Evolutionary conservation across 2,329 filamentous ascomycete genomes (phyloP), one percentile per base, ranked within the genome.

Genomic region (Dichotomopilus funicola): DNA sequence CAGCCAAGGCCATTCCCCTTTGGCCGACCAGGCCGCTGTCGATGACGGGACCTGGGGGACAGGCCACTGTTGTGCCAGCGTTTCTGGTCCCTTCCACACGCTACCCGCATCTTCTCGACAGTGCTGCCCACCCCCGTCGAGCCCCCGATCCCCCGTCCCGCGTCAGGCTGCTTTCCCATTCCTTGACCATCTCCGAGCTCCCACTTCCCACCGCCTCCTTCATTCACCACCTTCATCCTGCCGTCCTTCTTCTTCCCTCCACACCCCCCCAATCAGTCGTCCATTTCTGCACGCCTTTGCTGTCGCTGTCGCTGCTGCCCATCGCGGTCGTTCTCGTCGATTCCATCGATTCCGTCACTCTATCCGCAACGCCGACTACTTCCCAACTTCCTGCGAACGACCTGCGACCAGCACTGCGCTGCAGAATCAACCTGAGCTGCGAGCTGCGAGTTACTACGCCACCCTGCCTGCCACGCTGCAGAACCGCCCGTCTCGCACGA

Each of bases 71-170:
- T 51, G 52, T 57, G 42, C 19, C 50, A 54, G 55, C 59, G 59
- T 61, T 65, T 65, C 64, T 58, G 62, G 63, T 54, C 54, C 51
- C 59, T 65, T 65, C 64, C 61, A 64, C 56, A 51, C 52, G 42
- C 59, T 57, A 49, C 59, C 49, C 49, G 57, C 56, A 51, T 53
- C 61, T 64, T 63, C 63, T 54, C 53, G 19, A 36, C 53, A 54
- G 50, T 27, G 56, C 46, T 34, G 43, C 54, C 53, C 48, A 35
- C 55, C 44, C 27, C 19, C 40, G n/a, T 27, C 19, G 19, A 27
- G 19, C 19, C 19, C 19, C 19, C 19, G 19, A 3, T 27, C 19
- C 19, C 19, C 19, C 19, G 19, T 51, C 49, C 42, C 37, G 49
- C 35, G 42, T 51, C 53, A 41, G 54, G 34, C 46, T 41, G 49